Conservation (phyloP, 106 monocot genomes). For the Agapanthus africanus region DNA sequence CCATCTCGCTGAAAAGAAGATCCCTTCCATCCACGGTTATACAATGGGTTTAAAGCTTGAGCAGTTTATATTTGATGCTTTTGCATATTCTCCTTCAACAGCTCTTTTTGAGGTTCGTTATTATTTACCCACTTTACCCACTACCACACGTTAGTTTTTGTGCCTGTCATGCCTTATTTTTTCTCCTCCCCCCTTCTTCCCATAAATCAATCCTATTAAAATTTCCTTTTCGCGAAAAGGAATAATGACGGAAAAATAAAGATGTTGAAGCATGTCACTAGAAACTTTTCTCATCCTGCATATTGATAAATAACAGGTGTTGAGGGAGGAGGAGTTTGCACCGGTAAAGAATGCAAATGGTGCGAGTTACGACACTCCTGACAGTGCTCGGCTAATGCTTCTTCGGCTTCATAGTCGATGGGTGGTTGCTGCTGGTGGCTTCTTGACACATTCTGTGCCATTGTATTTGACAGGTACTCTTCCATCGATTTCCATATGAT, state of each 20-base stretch:
- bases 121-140: too few species aligned
- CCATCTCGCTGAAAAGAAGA: slow-evolving; percentile 96
- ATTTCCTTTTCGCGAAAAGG: background rate
- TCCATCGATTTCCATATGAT: background rate
- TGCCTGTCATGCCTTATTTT: background rate
- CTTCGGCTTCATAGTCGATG: slow-evolving; percentile 92
- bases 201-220: background rate
- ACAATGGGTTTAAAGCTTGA: slow-evolving; percentile 83
- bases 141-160: background rate
- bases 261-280: background rate
- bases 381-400: slow-evolving; percentile 61
- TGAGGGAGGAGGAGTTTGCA: slow-evolving; percentile 93
- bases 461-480: slow-evolving; percentile 70
- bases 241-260: background rate
- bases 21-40: slow-evolving; percentile 67
- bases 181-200: background rate
- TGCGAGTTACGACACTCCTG: slow-evolving; percentile 47
- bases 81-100: slow-evolving; percentile 81
- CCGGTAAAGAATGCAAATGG: slow-evolving; percentile 99
- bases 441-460: slow-evolving; percentile 83
- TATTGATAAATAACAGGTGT: slow-evolving; percentile 31
- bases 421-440: slow-evolving; percentile 73
- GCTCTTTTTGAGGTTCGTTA: slow-evolving; percentile 87
- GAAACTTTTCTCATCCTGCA: background rate
- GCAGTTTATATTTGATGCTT: slow-evolving; percentile 95